A percentile compares a stretch with the other conserved stretches of the same genome.
These are phyloP conservation scores for Podospora fimiseda DNA, from an alignment of 495 filamentous ascomycete species.

Conservation along the genomic window DNA sequence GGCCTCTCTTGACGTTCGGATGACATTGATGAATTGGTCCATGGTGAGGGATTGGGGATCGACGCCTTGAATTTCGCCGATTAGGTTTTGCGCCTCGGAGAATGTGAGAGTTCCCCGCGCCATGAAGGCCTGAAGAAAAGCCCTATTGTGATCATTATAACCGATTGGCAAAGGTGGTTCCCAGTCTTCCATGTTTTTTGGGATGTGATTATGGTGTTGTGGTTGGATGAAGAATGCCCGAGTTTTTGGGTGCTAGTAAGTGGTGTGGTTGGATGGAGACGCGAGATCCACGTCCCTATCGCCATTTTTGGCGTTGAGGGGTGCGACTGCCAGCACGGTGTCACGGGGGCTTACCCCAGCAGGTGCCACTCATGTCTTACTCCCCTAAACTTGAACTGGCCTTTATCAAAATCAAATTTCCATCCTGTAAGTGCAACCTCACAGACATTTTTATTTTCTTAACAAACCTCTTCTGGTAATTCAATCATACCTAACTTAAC, in stretches of 20 bases:
- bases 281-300: not conserved
- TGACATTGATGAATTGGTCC: conserved; percentile 60
- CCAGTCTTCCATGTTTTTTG: conserved; percentile 24
- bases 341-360: not conserved
- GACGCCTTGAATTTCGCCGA: conserved; percentile 63
- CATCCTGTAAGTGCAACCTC: too few species aligned
- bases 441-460: too few species aligned
- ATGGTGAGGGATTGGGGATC: conserved; percentile 54
- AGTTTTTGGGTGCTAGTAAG: too few species aligned
- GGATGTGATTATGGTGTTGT: not conserved
- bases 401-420: too few species aligned
- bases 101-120: conserved; percentile 69
- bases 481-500: too few species aligned
- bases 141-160: conserved; percentile 64
- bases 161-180: conserved; percentile 22
- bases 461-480: too few species aligned
- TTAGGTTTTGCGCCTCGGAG: conserved; percentile 60
- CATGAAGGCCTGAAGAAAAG: conserved; percentile 91
- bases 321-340: not conserved
- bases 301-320: conserved; percentile 4
- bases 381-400: not conserved
- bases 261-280: not conserved
- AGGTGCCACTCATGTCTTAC: not conserved
- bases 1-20: conserved; percentile 60
- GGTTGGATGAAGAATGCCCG: too few species aligned